These are phyloP conservation scores for Scytalidium sp. DNA, from an alignment of 2,329 filamentous ascomycete species.

Conservation along the genomic window DNA sequence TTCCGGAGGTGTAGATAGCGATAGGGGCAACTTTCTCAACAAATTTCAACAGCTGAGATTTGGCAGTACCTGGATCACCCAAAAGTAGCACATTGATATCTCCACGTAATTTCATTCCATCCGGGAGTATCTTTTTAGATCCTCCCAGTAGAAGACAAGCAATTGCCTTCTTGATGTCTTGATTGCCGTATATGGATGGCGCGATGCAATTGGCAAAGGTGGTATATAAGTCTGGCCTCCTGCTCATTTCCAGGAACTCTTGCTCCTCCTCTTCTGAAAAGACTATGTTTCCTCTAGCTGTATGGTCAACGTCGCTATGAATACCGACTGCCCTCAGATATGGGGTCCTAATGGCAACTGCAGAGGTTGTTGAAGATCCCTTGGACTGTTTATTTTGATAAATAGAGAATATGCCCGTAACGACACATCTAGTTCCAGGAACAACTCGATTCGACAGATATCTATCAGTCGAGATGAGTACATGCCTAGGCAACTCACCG, in stretches of 20 bases:
- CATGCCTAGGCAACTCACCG: constrained; percentile 90
- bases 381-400: constrained; percentile 91
- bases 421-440: constrained; percentile 87
- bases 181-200: constrained; percentile 94
- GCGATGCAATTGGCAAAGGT: constrained; percentile 90
- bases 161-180: constrained; percentile 96
- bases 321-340: constrained; percentile 93
- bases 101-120: constrained; percentile 95
- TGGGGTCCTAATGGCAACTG: constrained; percentile 92
- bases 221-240: constrained; percentile 88
- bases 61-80: constrained; percentile 96
- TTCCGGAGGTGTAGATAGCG: constrained; percentile 97
- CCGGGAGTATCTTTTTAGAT: constrained; percentile 95
- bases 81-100: constrained; percentile 97
- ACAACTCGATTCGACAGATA: constrained; percentile 96
- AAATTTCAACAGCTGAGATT: constrained; percentile 95
- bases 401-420: constrained; percentile 98
- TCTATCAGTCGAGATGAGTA: constrained; percentile 92
- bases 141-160: constrained; percentile 90
- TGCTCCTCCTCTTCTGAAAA: constrained; percentile 97
- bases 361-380: constrained; percentile 68
- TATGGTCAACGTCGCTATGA: constrained; percentile 85
- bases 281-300: constrained; percentile 75
- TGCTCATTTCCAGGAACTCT: constrained; percentile 88
- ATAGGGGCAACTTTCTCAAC: constrained; percentile 96